A percentile compares a stretch with the other conserved stretches of the same genome.
phyloP scores from a whole-genome alignment of 805 yeast genomes.

The Komagataella phaffii region DNA sequence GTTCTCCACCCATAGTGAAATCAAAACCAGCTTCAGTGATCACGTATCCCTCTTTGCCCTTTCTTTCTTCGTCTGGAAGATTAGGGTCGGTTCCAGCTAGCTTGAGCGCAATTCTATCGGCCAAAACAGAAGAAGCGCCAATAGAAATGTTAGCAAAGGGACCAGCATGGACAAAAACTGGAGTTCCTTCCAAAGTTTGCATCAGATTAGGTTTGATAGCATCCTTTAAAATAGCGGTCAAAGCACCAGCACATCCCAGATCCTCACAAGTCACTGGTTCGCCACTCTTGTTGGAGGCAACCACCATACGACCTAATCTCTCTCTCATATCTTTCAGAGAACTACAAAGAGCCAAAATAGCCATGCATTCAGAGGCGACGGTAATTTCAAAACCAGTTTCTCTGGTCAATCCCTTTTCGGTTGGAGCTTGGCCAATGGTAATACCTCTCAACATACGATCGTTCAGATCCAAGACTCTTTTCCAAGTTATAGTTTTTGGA shows the following conservation, averaged over 20 bases:
- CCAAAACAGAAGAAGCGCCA: conserved; percentile 91
- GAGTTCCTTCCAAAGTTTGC: conserved; percentile 97
- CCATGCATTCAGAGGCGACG: conserved; percentile 95
- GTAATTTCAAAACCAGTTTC: conserved; percentile 91
- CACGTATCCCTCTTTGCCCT: conserved; percentile 54
- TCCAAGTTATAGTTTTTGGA: conserved; percentile 81
- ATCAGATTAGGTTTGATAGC: conserved; percentile 93
- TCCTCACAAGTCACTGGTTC: conserved; percentile 89
- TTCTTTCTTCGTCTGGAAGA: conserved; percentile 15
- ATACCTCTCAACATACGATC: conserved; percentile 84
- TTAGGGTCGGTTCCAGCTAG: conserved; percentile 56
- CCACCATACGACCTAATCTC: conserved; percentile 81
- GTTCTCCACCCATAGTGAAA: conserved; percentile 98
- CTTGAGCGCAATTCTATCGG: conserved; percentile 86
- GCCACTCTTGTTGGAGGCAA: conserved; percentile 65
- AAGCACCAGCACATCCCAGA: conserved; percentile 90
- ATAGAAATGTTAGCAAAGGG: conserved; percentile 96
- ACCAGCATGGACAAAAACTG: conserved; percentile 95
- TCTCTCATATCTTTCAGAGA: conserved; percentile 73
- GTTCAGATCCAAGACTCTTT: conserved; percentile 88
- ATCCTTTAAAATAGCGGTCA: conserved; percentile 88
- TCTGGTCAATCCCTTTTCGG: conserved; percentile 81
- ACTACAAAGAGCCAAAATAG: conserved; percentile 76
- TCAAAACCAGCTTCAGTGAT: conserved; percentile 98
- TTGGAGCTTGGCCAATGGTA: conserved; percentile 84